A percentile compares a stretch with the other conserved stretches of the same genome.
Conservation (phyloP, 1,139 yeast species). For the Lodderomyces margitis region DNA sequence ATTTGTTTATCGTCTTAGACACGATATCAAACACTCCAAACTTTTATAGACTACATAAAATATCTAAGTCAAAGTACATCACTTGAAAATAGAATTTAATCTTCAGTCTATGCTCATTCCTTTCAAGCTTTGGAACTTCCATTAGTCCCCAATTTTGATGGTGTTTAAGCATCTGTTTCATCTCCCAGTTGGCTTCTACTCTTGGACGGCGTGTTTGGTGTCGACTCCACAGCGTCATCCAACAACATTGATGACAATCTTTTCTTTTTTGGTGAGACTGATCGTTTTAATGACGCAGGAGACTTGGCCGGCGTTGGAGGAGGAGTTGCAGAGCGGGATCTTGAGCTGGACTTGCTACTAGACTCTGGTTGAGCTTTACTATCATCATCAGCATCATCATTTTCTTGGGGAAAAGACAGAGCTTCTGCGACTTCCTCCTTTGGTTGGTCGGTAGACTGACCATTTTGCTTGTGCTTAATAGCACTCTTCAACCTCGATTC, state of each 20-base stretch:
- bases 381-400: not conserved
- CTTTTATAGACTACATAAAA: slow-evolving; percentile 38
- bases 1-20: slow-evolving; percentile 48
- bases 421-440: slow-evolving; percentile 11
- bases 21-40: slow-evolving; percentile 55
- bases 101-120: too few relatives aligned
- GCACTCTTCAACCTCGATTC: slow-evolving; percentile 34
- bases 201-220: not conserved
- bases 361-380: not conserved
- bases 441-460: slow-evolving; percentile 10
- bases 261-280: slow-evolving; percentile 42
- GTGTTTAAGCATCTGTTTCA: not conserved
- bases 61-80: too few relatives aligned
- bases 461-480: slow-evolving; percentile 15
- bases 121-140: too few relatives aligned
- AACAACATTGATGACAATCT: slow-evolving; percentile 27
- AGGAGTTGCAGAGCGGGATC: not conserved
- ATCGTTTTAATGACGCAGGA: slow-evolving; percentile 30
- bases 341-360: not conserved
- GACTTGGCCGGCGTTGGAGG: slow-evolving; percentile 13
- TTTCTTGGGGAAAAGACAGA: not conserved
- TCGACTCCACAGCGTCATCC: slow-evolving; percentile 11
- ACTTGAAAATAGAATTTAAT: too few relatives aligned
- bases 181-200: not conserved
- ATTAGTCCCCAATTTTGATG: not conserved